Base-by-base conservation (phyloP, 495 filamentous ascomycete genomes). In the Lophium mytilinum region DNA sequence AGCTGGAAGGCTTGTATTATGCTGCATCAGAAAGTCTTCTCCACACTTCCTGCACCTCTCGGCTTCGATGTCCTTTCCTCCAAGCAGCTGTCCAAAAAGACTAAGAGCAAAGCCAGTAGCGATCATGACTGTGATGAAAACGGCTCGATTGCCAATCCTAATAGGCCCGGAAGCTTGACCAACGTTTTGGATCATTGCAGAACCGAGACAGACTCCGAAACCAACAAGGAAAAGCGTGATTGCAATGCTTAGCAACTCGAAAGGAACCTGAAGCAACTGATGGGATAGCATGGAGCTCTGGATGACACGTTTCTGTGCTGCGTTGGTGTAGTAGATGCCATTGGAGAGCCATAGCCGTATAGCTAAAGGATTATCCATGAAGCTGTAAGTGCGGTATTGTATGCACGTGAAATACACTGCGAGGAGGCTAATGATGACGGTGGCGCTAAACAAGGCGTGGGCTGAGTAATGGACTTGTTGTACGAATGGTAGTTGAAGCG, bases 311-410 rank as follows among this genome's bases (percentile, higher is more conserved):
- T 33, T 19, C 35, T 37, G 21, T 9, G 3, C 45, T 0, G 18
- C 3, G 1, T 34, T 14, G 15, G 39, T 21, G 40, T 46, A 55
- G 8, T 11, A 19, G 8, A 33, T 35, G 24, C 55, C 55, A 33
- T 42, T 54, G 6, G 55, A 40, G 30, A 62, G 60, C 60, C 60
- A 62, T 10, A 9, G 11, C 0, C 60, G 37, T 12, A 58, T 15
- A 5, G 60, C 50, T 1, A n/a, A 42, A 9, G 60, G 17, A n/a
- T 58, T 56, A 6, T 39, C 43, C 1, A 41, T 24, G 21, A 42
- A 49, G n/a, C 60, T 55, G 50, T 52, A 58, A 7, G 55, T 61
- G 10, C 59, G 50, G 19, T 62, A 56, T 43, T 62, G 60, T 4
- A 58, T 43, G 19, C 54, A 40, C 3, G 60, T 33, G 33, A 62